phyloP scores from a whole-genome alignment of 2,329 filamentous ascomycete species.

The Colletotrichum lentis region DNA sequence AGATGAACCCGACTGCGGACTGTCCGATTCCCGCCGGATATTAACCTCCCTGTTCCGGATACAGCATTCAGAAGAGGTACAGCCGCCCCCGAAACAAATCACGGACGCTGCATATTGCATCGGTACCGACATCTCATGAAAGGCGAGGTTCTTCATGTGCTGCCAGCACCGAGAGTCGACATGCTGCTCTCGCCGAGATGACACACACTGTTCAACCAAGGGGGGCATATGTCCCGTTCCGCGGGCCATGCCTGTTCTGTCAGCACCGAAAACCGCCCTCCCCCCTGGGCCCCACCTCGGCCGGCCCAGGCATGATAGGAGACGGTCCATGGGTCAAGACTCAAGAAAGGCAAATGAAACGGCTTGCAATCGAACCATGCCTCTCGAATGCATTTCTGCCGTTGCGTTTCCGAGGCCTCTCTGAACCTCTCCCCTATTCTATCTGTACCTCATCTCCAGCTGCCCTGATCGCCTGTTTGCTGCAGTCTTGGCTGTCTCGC shows the following conservation, averaged over 20 bases:
- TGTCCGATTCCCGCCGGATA: neutral
- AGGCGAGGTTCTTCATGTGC: neutral
- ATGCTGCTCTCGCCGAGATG: neutral
- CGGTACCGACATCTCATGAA: neutral
- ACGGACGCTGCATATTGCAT: neutral
- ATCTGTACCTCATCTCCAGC: slow-evolving; percentile 6
- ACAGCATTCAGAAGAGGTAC: neutral
- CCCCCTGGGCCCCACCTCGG: slow-evolving; percentile 7
- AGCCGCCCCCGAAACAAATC: neutral
- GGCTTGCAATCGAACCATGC: slow-evolving; percentile 1
- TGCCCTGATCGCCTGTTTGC: slow-evolving; percentile 26
- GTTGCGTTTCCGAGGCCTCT: slow-evolving; percentile 16
- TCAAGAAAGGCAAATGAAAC: slow-evolving; percentile 11
- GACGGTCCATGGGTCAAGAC: neutral
- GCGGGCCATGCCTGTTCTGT: slow-evolving; percentile 14
- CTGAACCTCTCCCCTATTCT: neutral
- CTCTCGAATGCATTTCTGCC: slow-evolving; percentile 4
- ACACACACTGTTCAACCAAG: slow-evolving; percentile 9
- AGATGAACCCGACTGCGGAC: neutral
- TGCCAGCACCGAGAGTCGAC: neutral
- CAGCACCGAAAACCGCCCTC: neutral
- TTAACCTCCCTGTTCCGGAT: neutral
- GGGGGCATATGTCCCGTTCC: slow-evolving; percentile 14
- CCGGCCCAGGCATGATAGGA: slow-evolving; percentile 15
- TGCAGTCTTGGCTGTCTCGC: slow-evolving; percentile 34